Conservation (phyloP, 805 yeast genomes). For the Candida golubevii region DNA sequence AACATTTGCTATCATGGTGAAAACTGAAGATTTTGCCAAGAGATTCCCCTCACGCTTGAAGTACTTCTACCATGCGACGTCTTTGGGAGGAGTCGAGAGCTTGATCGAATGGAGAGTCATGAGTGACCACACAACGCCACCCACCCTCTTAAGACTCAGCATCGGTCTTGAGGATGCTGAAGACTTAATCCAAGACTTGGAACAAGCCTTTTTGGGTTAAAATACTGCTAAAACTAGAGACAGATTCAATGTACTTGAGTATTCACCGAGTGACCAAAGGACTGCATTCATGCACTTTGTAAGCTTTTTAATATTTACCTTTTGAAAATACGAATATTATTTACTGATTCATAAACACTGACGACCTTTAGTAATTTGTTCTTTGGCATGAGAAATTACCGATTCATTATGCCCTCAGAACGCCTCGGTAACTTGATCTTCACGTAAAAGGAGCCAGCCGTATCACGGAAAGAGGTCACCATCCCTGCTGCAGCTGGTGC, state of each 20-base stretch:
- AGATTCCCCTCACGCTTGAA: conserved; percentile 59
- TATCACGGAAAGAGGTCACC: conserved; percentile 17
- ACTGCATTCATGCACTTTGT: no score
- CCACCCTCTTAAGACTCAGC: conserved; percentile 65
- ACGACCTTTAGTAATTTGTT: no score
- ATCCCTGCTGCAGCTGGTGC: conserved; percentile 26
- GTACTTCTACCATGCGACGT: conserved; percentile 85
- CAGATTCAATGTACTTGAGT: no score
- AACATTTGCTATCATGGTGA: conserved; percentile 63
- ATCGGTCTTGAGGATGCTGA: conserved; percentile 74
- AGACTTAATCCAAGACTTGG: conserved; percentile 72
- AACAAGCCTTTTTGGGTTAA: conserved; percentile 44
- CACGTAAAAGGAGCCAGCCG: conserved; percentile 17
- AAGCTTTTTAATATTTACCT: no score
- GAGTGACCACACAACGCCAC: conserved; percentile 51
- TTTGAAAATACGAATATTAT: no score
- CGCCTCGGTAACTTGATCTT: conserved; percentile 11
- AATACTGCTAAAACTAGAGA: no score
- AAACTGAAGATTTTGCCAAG: conserved; percentile 51
- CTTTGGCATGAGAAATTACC: no score
- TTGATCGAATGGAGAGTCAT: conserved; percentile 87
- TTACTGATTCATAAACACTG: no score
- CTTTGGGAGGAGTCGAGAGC: conserved; percentile 90
- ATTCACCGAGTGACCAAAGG: no score
- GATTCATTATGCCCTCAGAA: neutral